Evolutionary conservation across 768 basidiomycete genomes (phyloP).

Genomic region (Xanthoconium stramineum): DNA sequence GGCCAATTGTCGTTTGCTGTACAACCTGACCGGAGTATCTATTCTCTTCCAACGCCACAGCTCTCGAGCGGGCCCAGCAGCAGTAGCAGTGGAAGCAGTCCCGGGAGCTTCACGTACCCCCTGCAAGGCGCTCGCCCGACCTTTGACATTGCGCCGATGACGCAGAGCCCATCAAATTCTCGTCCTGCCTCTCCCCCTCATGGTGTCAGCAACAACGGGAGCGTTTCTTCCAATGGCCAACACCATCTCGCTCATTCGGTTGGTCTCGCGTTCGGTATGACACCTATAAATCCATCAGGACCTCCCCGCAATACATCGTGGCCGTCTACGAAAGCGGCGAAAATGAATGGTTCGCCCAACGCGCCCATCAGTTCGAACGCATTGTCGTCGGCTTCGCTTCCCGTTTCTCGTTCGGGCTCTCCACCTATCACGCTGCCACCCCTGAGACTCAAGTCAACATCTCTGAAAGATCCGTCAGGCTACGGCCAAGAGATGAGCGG

Average conservation of each 20-base stretch:
- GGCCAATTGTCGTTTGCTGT: constrained; percentile 30
- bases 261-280: constrained; percentile 88
- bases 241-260: constrained; percentile 82
- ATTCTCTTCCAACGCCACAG: constrained; percentile 53
- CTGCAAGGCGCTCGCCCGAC: constrained; percentile 24
- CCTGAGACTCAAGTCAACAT: constrained; percentile 44
- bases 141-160: constrained; percentile 28
- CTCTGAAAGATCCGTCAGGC: constrained; percentile 8
- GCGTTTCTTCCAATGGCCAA: constrained; percentile 38
- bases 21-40: constrained; percentile 23
- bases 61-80: constrained; percentile 60
- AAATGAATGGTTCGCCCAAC: constrained; percentile 9
- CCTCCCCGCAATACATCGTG: constrained; percentile 39
- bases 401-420: constrained; percentile 59
- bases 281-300: constrained; percentile 56
- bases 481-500: constrained; percentile 19
- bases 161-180: constrained; percentile 50
- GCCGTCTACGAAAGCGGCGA: constrained; percentile 27
- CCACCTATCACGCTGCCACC: constrained; percentile 75
- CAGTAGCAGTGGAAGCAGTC: constrained; percentile 61
- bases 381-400: constrained; percentile 32
- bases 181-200: constrained; percentile 59
- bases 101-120: constrained; percentile 48
- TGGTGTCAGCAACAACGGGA: constrained; percentile 28
- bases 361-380: constrained; percentile 6